Conservation (phyloP, 2,329 filamentous ascomycete species). For the Helicocarpus griseus region DNA sequence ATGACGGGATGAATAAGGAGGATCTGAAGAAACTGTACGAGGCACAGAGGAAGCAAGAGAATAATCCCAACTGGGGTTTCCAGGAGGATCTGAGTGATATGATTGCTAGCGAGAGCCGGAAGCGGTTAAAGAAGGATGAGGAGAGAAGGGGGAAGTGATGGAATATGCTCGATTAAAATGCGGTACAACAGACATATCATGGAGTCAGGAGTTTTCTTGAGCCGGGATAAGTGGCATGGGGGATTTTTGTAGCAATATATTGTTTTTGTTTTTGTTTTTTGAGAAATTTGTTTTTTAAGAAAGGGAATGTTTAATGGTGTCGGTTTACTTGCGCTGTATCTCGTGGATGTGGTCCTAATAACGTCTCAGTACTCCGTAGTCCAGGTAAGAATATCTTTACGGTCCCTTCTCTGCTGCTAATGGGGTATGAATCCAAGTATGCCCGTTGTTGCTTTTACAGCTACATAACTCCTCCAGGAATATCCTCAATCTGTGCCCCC, state of each 20-base stretch:
- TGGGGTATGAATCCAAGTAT: too few species aligned
- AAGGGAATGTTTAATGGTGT: too few species aligned
- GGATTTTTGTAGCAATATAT: not conserved
- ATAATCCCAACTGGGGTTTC: constrained; percentile 62
- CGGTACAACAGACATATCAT: not conserved
- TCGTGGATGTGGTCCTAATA: too few species aligned
- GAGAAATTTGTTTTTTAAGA: not conserved
- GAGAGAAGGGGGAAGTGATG: constrained; percentile 50
- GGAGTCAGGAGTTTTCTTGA: not conserved
- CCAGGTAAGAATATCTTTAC: too few species aligned
- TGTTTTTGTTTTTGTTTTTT: not conserved
- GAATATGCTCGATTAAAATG: not conserved
- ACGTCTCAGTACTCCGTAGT: too few species aligned
- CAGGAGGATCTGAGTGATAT: constrained; percentile 91
- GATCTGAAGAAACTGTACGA: constrained; percentile 75
- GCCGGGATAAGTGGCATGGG: not conserved
- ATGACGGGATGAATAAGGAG: constrained; percentile 75
- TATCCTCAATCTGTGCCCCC: too few species aligned
- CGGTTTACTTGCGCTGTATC: too few species aligned
- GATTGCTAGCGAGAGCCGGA: constrained; percentile 87
- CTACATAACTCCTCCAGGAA: too few species aligned
- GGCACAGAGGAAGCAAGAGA: constrained; percentile 53
- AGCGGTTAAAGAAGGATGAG: constrained; percentile 79
- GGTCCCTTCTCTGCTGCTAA: too few species aligned
- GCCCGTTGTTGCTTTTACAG: too few species aligned